Evolutionary conservation across 441 rosid species (phyloP).

Genomic region (Kokia cookei): DNA sequence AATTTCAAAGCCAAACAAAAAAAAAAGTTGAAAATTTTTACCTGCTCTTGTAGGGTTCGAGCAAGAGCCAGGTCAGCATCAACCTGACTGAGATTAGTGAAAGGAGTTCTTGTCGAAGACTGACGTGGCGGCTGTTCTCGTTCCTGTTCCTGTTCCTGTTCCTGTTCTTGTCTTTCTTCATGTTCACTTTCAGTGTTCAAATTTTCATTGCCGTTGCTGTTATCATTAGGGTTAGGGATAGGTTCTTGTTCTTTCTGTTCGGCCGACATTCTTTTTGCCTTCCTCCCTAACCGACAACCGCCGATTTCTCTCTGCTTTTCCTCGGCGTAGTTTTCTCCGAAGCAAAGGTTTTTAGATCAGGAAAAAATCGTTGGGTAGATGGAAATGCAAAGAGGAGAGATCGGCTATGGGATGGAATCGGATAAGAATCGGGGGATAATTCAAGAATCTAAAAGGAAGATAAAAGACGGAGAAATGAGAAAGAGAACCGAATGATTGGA

Average conservation of each 20-base stretch:
- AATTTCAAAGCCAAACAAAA: neutral
- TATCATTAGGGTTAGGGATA: conserved; percentile 18
- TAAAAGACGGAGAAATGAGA: neutral
- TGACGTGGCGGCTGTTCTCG: conserved; percentile 24
- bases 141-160: conserved; percentile 4
- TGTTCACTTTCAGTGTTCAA: conserved; percentile 4
- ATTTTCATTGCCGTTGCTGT: conserved; percentile 4
- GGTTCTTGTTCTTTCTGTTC: conserved; percentile 18
- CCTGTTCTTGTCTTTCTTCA: neutral
- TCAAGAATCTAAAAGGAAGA: neutral
- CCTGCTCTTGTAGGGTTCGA: conserved; percentile 93
- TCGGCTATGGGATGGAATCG: neutral
- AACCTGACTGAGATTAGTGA: conserved; percentile 67
- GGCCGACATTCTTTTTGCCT: conserved; percentile 6
- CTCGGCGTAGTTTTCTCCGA: neutral
- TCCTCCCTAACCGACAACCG: conserved; percentile 3
- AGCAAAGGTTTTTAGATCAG: neutral
- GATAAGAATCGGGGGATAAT: neutral
- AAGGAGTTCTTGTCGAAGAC: conserved; percentile 9
- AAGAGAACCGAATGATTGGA: neutral
- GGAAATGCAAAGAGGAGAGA: neutral
- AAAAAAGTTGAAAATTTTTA: neutral
- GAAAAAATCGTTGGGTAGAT: neutral
- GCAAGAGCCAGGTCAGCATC: conserved; percentile 96
- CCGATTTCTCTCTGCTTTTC: neutral